These are phyloP conservation scores for Penicillium cinerascens DNA, from an alignment of 495 filamentous ascomycete genomes.

Conservation along the genomic window DNA sequence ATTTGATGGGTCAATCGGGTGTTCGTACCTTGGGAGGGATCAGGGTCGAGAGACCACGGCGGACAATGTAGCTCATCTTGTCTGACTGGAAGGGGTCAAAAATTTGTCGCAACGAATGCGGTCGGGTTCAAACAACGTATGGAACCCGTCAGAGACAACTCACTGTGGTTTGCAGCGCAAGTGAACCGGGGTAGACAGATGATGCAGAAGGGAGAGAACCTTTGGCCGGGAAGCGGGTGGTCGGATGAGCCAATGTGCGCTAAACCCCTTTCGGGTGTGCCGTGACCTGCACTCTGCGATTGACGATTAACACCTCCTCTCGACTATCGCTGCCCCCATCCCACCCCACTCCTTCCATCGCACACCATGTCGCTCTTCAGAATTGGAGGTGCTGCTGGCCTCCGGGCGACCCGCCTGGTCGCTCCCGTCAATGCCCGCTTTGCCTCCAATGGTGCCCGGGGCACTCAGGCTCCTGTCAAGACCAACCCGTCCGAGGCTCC, in stretches of 20 bases:
- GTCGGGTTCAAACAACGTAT: slow-evolving; percentile 1
- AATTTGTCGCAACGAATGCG: slow-evolving; percentile 16
- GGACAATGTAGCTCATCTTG: slow-evolving; percentile 88
- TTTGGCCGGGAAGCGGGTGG: slow-evolving; percentile 39
- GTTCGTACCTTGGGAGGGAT: slow-evolving; percentile 90
- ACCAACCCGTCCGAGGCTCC: slow-evolving; percentile 42
- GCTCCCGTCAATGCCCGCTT: slow-evolving; percentile 37
- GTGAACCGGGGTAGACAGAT: slow-evolving; percentile 33
- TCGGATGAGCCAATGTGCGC: slow-evolving; percentile 39
- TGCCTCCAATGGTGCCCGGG: slow-evolving; percentile 26
- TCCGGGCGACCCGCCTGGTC: slow-evolving; percentile 33
- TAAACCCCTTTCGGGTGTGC: slow-evolving; percentile 40
- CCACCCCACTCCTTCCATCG: slow-evolving; percentile 20
- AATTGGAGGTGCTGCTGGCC: slow-evolving; percentile 36
- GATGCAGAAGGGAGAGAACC: slow-evolving; percentile 34
- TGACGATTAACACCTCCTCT: slow-evolving; percentile 30
- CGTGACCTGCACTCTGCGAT: slow-evolving; percentile 38
- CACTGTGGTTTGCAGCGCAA: slow-evolving; percentile 37
- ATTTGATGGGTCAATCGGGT: slow-evolving; percentile 3
- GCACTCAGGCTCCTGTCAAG: slow-evolving; percentile 32
- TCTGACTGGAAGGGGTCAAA: slow-evolving; percentile 36
- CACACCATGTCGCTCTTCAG: slow-evolving; percentile 46
- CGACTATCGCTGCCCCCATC: slow-evolving; percentile 17
- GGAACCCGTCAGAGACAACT: slow-evolving; percentile 6
- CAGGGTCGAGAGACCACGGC: slow-evolving; percentile 91